Base-by-base conservation (phyloP, 805 yeast genomes). In the Myxozyma geophila region DNA sequence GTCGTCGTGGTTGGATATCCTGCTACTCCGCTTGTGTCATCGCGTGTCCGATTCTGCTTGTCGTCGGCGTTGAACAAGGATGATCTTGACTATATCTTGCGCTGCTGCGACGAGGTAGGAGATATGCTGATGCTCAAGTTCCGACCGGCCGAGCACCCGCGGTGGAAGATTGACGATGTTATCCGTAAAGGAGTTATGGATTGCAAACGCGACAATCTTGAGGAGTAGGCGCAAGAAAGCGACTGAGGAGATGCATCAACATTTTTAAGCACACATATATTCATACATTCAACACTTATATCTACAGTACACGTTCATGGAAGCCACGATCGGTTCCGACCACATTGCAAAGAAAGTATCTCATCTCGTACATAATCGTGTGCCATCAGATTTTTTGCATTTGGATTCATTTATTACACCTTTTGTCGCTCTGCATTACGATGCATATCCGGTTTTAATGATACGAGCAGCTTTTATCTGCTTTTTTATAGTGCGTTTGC, bases 1-100 rank as follows among this genome's bases (percentile, higher is more conserved):
- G 92, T 93, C 54, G 99, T 95, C 41, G 87, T 93, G 67, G 98
- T 93, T 50, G 97, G 98, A 43, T 95, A 95, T 75, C 99, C 99
- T 10, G 99, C 99, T 0, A 93, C 98, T 0, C 97, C 97, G 41
- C 82, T 95, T 69, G 86, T 90, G 49, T 85, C 92, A 43, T 89
- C 96, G 5, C 86, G 99, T 78, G 92, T 91, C 35, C 85, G 99
- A 76, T 85, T 95, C 72, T 95, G 99, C 81, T 87, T 95, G 71
- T 88, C 96, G 59, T 80, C 98, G 0, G 89, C 98, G 0, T 82
- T 96, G 71, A 95, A 96, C 39, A 95, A 95, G 78, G 93, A 89
- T 71, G 99, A 95, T 76, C 83, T 95, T 71, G 99, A 95, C 74
- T 83, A 85, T 70, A 82, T 91, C 47, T 80, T 92, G 70, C 82